Evolutionary conservation across 1,284 basidiomycete species (phyloP).

Genomic region (Prillingera fragicola): DNA sequence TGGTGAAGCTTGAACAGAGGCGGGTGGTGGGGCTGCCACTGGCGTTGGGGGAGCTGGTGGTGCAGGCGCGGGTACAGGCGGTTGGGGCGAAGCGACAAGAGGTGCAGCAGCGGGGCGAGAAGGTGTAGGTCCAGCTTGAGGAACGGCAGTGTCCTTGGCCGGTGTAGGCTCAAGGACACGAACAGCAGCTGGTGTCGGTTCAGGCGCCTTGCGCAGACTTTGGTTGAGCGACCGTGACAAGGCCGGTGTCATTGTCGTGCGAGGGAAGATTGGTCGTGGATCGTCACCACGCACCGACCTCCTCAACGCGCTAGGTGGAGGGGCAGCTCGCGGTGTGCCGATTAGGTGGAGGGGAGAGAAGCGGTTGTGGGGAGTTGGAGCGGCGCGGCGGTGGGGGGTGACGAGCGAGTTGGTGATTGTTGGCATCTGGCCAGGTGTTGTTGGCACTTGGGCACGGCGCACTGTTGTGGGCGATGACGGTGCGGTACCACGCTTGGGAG

Average conservation of each 20-base stretch:
- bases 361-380: slow-evolving; percentile 17
- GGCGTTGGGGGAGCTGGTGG: not conserved
- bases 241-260: slow-evolving; percentile 8
- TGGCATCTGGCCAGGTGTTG: slow-evolving; percentile 8
- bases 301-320: not conserved
- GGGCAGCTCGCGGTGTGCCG: slow-evolving; percentile 28
- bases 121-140: no score
- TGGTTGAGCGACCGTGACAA: not conserved
- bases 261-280: not conserved
- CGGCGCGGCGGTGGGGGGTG: slow-evolving; percentile 8
- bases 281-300: not conserved
- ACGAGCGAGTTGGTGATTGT: slow-evolving; percentile 35
- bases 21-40: not conserved
- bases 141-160: not conserved
- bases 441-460: slow-evolving; percentile 20
- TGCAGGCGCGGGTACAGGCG: not conserved
- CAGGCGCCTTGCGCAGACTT: not conserved
- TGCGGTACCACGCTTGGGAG: not conserved
- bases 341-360: slow-evolving; percentile 34
- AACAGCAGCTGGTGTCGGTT: not conserved
- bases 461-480: not conserved
- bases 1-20: not conserved
- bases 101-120: not conserved
- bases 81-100: not conserved
- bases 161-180: not conserved